Conservation (phyloP, 2,329 filamentous ascomycete genomes). For the Aspergillus novofumigatus region DNA sequence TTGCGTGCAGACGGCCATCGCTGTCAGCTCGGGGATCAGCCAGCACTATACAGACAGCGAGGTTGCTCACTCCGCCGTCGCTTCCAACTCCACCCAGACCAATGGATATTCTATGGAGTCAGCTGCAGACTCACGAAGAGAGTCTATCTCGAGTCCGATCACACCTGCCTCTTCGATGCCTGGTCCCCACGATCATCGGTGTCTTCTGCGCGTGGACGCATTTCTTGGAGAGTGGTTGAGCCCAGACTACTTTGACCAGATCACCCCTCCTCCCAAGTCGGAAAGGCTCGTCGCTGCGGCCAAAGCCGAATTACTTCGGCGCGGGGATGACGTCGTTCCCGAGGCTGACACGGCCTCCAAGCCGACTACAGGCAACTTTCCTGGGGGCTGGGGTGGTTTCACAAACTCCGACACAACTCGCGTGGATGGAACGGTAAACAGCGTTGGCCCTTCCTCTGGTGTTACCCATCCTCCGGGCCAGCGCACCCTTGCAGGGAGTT, state of each 20-base stretch:
- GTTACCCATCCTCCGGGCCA: constrained; percentile 19
- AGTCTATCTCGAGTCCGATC: neutral
- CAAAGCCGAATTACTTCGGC: constrained; percentile 77
- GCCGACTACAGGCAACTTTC: constrained; percentile 46
- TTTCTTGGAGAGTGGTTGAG: constrained; percentile 95
- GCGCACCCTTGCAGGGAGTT: constrained; percentile 48
- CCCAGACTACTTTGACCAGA: constrained; percentile 87
- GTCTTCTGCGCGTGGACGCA: constrained; percentile 71
- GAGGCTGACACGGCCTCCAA: constrained; percentile 32
- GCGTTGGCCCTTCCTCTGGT: neutral
- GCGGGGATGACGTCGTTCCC: constrained; percentile 61
- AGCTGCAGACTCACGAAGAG: neutral
- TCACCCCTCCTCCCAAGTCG: constrained; percentile 81
- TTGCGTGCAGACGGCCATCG: constrained; percentile 88
- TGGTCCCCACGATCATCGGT: constrained; percentile 14
- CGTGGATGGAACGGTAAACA: constrained; percentile 16
- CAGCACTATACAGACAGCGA: constrained; percentile 31
- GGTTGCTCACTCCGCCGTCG: neutral
- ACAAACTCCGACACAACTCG: constrained; percentile 29
- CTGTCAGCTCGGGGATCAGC: constrained; percentile 77
- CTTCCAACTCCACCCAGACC: neutral
- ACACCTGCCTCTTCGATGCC: neutral
- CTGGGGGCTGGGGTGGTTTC: constrained; percentile 52
- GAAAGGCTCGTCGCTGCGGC: constrained; percentile 83
- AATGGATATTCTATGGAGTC: constrained; percentile 1